These are phyloP conservation scores for Penicillium egyptiacum DNA, from an alignment of 495 filamentous ascomycete species.

Conservation along the genomic window DNA sequence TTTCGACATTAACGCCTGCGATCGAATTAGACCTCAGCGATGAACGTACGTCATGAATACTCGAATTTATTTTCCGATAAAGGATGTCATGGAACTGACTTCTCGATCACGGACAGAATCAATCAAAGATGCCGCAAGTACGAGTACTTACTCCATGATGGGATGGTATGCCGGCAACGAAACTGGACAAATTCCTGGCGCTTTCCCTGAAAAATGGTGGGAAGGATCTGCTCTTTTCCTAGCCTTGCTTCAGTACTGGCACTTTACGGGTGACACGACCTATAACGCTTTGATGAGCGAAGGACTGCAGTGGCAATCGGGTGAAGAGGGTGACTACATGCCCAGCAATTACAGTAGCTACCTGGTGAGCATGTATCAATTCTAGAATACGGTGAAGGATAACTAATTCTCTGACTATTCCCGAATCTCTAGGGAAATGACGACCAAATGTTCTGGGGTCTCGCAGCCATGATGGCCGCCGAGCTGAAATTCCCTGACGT, in stretches of 20 bases:
- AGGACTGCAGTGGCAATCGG: constrained; percentile 50
- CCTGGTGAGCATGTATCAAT: constrained; percentile 22
- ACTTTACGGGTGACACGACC: constrained; percentile 53
- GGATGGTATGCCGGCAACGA: constrained; percentile 64
- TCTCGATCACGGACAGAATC: constrained; percentile 50
- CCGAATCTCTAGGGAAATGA: constrained; percentile 47
- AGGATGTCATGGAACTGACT: neutral
- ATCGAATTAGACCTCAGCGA: constrained; percentile 9
- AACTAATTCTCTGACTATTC: neutral
- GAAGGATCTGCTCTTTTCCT: constrained; percentile 64
- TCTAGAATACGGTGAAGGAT: neutral
- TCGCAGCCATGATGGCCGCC: constrained; percentile 56
- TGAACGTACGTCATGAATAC: constrained; percentile 4
- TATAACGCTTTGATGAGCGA: constrained; percentile 51
- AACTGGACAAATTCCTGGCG: constrained; percentile 58
- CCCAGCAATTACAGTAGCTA: constrained; percentile 39
- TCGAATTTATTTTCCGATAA: neutral
- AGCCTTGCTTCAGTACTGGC: constrained; percentile 52
- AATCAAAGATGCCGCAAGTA: constrained; percentile 59
- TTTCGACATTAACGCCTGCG: constrained; percentile 4
- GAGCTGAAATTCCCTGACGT: constrained; percentile 50
- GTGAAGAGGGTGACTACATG: constrained; percentile 49
- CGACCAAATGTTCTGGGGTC: constrained; percentile 59
- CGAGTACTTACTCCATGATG: constrained; percentile 63
- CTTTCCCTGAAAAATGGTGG: constrained; percentile 68